Evolutionary conservation across 2,329 filamentous ascomycete species (phyloP).

Genomic region (Alternaria brassicae): DNA sequence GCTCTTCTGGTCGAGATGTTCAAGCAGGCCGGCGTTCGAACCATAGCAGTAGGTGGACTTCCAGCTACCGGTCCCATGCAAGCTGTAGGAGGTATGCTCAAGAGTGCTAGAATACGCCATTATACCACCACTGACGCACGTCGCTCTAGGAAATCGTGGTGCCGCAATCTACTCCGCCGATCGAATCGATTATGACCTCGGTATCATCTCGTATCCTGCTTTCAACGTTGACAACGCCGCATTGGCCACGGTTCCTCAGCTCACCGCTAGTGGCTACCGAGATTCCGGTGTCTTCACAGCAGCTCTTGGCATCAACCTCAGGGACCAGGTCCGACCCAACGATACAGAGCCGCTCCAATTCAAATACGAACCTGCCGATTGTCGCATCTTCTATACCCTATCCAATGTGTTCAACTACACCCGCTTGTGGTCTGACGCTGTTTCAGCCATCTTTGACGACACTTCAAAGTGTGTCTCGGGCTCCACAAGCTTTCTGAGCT

Average conservation of each 20-base stretch:
- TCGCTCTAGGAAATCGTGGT: no score
- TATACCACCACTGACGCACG: no score
- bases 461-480: background rate
- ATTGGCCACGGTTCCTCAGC: constrained; percentile 3
- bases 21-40: constrained; percentile 57
- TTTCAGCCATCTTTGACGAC: background rate
- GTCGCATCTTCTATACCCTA: constrained; percentile 49
- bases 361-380: constrained; percentile 50
- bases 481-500: background rate
- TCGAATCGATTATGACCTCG: constrained; percentile 31
- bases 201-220: background rate
- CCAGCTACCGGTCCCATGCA: constrained; percentile 53
- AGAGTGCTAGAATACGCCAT: no score
- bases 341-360: constrained; percentile 47
- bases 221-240: background rate
- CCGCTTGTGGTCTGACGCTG: background rate
- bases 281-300: constrained; percentile 40
- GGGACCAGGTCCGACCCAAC: constrained; percentile 48
- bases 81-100: constrained; percentile 58
- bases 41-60: constrained; percentile 64
- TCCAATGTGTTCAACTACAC: background rate
- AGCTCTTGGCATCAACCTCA: constrained; percentile 18
- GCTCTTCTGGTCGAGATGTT: constrained; percentile 61
- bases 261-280: no score
- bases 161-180: constrained; percentile 45